Base-by-base conservation (phyloP, 2,329 filamentous ascomycete species). In the Trichoderma guizhouense region DNA sequence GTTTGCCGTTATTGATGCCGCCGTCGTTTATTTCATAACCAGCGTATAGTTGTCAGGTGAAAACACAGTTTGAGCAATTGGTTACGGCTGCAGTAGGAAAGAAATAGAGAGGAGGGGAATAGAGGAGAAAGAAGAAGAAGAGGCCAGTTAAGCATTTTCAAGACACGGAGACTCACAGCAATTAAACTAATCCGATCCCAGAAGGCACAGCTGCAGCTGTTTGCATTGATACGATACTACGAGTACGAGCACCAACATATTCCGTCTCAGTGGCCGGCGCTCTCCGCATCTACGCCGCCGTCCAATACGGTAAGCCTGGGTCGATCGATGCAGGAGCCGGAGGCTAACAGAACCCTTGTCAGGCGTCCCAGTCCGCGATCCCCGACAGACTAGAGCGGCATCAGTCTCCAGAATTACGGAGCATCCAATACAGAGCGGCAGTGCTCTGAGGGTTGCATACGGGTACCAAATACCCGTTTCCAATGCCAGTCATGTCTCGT, bases 321-420 rank as follows among this genome's bases (percentile, higher is more conserved):
- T 34, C 34, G 65, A 69, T 69, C 55, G 55, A 67, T 28, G 64
- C 47, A 55, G 28, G 32, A 67, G 32, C 64, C 26, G 55, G 53
- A 60, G 55, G 14, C 65, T 69, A 51, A 60, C 26, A 60, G n/a
- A 24, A 43, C 65, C 65, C 65, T 60, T 30, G 65, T 51, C 65
- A 36, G 9, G 55, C 3, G 39, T 69, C 18, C 36, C n/a, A 32
- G 11, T 39, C 36, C 26, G 53, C 65, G 28, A 47, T 39, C 53
- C 64, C 24, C 64, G 65, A 39, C 53, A 21, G 55, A 9, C 34
- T n/a, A 69, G 39, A 51, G 21, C 30, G 65, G 34, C 36, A 34
- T 24, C 30, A 30, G 55, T 30, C 24, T 15, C 32, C 58, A 24
- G 58, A 57, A 24, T 39, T 62, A 24, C 58, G 32, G n/a, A 36